Conservation (phyloP, 192 early-diverging fungal genomes). For the Geranomyces michiganensis region DNA sequence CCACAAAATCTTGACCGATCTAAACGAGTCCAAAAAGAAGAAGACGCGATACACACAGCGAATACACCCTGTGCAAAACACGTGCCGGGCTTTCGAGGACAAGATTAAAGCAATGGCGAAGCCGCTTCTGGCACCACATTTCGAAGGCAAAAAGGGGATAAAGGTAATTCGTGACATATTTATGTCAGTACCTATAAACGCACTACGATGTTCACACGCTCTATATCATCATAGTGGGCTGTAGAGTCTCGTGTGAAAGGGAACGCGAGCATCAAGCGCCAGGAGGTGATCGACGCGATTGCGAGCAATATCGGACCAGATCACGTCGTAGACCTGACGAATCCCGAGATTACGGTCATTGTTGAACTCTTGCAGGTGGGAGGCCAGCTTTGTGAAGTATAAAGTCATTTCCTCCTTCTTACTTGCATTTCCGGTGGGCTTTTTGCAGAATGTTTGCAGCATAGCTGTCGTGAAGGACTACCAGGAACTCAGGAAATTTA, state of each 20-base stretch:
- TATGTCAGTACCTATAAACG: too few species aligned
- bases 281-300: conserved; percentile 41
- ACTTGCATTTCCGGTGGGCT: not conserved
- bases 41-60: conserved; percentile 37
- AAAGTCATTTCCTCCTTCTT: conserved; percentile 3
- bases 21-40: conserved; percentile 39
- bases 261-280: conserved; percentile 37
- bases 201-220: too few species aligned
- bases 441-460: conserved; percentile 43
- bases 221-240: conserved; percentile 38
- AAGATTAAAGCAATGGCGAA: conserved; percentile 38
- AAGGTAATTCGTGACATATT: conserved; percentile 4
- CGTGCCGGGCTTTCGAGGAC: conserved; percentile 34
- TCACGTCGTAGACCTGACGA: conserved; percentile 45
- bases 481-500: conserved; percentile 45
- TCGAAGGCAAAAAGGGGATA: conserved; percentile 16
- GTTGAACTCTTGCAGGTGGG: conserved; percentile 50
- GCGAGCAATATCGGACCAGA: conserved; percentile 35
- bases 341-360: conserved; percentile 42
- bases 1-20: conserved; percentile 34
- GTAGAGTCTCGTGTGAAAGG: conserved; percentile 38
- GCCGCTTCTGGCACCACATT: conserved; percentile 23
- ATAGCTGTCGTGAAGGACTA: conserved; percentile 48
- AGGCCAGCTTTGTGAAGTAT: not conserved
- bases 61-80: conserved; percentile 28